Evolutionary conservation across 2,329 filamentous ascomycete genomes (phyloP).

Genomic region (Orbilia brochopaga): DNA sequence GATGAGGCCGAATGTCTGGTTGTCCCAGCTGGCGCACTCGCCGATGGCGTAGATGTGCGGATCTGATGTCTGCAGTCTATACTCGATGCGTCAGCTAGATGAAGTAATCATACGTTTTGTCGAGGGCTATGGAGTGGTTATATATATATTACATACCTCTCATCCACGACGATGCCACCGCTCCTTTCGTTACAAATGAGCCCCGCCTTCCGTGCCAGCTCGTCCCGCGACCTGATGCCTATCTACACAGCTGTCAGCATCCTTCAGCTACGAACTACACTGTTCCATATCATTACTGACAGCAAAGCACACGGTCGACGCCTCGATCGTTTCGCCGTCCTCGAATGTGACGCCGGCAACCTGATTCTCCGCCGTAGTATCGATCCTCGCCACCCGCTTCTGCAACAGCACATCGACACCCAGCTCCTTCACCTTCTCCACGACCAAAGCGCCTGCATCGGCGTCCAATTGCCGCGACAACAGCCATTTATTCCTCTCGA

Average conservation of each 20-base stretch:
- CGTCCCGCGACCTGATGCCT: constrained; percentile 80
- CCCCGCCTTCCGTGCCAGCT: constrained; percentile 72
- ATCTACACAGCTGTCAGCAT: constrained; percentile 62
- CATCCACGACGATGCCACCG: constrained; percentile 75
- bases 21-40: constrained; percentile 88
- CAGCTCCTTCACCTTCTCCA: constrained; percentile 77
- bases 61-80: constrained; percentile 69
- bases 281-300: constrained; percentile 56
- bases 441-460: constrained; percentile 80
- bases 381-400: constrained; percentile 75
- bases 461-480: constrained; percentile 80
- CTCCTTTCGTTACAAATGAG: constrained; percentile 75
- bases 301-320: constrained; percentile 84
- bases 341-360: constrained; percentile 79
- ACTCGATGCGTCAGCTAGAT: constrained; percentile 35
- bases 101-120: too few relatives aligned
- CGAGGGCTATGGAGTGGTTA: too few relatives aligned
- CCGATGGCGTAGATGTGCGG: constrained; percentile 83
- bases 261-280: background rate
- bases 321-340: constrained; percentile 77
- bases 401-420: constrained; percentile 81
- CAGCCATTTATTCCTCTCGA: constrained; percentile 84
- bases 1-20: constrained; percentile 85
- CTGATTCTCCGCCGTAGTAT: constrained; percentile 70
- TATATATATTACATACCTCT: constrained; percentile 53